A percentile compares a stretch with the other conserved stretches of the same genome.
Conservation (phyloP, 2,329 filamentous ascomycete species). For the Didymella lethalis region DNA sequence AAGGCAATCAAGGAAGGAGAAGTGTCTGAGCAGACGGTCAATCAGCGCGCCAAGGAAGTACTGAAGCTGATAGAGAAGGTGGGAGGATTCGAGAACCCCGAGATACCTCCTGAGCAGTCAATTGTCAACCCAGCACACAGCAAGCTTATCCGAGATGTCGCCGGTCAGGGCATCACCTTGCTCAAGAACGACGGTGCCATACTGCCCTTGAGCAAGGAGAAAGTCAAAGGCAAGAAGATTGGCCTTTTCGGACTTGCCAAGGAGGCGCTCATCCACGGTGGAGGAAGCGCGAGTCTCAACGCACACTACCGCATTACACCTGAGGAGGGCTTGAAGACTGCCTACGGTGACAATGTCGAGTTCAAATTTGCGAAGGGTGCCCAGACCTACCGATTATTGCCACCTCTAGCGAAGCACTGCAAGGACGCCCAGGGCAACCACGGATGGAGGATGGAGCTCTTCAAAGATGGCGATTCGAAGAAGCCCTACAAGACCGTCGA, state of each 20-base stretch:
- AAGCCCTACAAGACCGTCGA: conserved; percentile 35
- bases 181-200: conserved; percentile 73
- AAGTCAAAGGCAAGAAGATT: conserved; percentile 63
- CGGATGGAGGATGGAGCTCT: conserved; percentile 45
- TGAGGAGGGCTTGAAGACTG: conserved; percentile 36
- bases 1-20: conserved; percentile 57
- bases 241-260: conserved; percentile 76
- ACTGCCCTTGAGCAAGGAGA: conserved; percentile 70
- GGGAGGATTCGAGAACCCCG: conserved; percentile 67
- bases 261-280: conserved; percentile 46
- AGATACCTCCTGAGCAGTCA: conserved; percentile 64
- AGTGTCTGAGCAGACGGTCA: conserved; percentile 51
- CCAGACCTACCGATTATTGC: conserved; percentile 46
- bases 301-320: conserved; percentile 41
- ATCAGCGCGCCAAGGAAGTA: conserved; percentile 41
- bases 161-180: conserved; percentile 73
- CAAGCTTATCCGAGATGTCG: conserved; percentile 69
- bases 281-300: conserved; percentile 43
- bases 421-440: conserved; percentile 38
- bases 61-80: conserved; percentile 72
- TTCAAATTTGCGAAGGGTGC: conserved; percentile 47
- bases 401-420: conserved; percentile 38
- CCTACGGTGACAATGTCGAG: conserved; percentile 40
- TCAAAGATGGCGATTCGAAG: conserved; percentile 36
- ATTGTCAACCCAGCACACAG: conserved; percentile 69